phyloP scores from a whole-genome alignment of 805 yeast genomes.

The Metschnikowia santaceciliae region DNA sequence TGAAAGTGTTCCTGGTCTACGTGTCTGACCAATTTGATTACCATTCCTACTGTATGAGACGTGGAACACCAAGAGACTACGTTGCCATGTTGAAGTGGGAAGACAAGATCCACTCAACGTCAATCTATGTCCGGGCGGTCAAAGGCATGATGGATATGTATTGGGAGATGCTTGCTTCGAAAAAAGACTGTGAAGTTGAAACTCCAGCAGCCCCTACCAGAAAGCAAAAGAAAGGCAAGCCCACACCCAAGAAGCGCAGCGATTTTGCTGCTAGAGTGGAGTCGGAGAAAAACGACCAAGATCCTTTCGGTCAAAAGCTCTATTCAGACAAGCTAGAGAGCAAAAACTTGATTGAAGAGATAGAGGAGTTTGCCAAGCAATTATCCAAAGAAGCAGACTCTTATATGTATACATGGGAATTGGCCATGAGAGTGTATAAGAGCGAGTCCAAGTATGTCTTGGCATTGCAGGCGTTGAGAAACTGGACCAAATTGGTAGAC shows the following conservation, averaged over 20 bases:
- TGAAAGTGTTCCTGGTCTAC: constrained; percentile 65
- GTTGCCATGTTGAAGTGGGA: constrained; percentile 78
- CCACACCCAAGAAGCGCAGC: constrained; percentile 49
- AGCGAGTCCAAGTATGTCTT: constrained; percentile 44
- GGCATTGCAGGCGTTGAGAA: constrained; percentile 43
- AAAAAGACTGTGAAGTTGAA: constrained; percentile 19
- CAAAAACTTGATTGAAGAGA: constrained; percentile 38
- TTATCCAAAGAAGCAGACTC: constrained; percentile 41
- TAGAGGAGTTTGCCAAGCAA: constrained; percentile 41
- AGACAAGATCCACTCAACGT: constrained; percentile 63
- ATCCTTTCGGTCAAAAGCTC: constrained; percentile 54
- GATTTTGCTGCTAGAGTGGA: constrained; percentile 47
- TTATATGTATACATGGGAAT: constrained; percentile 38
- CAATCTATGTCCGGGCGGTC: constrained; percentile 68
- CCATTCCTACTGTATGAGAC: constrained; percentile 87
- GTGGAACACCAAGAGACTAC: constrained; percentile 86
- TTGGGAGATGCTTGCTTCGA: constrained; percentile 35
- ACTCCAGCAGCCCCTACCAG: constrained; percentile 31
- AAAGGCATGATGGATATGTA: constrained; percentile 59
- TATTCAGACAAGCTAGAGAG: constrained; percentile 24
- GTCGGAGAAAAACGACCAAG: constrained; percentile 48
- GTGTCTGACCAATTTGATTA: constrained; percentile 87
- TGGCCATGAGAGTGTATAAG: constrained; percentile 37
- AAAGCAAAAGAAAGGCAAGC: constrained; percentile 55
- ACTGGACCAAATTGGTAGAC: constrained; percentile 37